Base-by-base conservation (phyloP, 305 asterid genomes). In the Fraxinus sp. region DNA sequence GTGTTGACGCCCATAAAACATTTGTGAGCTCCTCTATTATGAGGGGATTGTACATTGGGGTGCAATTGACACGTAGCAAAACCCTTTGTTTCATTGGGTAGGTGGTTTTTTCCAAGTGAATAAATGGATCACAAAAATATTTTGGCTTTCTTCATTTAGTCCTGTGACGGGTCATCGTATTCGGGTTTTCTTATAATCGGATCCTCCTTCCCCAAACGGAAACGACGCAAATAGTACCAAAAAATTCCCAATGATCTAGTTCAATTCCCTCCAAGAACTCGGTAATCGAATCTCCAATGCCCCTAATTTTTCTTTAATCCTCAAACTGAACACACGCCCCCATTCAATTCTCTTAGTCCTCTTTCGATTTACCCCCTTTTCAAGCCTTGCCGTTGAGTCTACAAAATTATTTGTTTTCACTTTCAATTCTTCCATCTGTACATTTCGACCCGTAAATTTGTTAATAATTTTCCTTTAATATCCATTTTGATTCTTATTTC, bases 171-270 rank as follows among this genome's bases (percentile, higher is more conserved):
- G 41, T 74, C 49, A 9, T 20, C 16, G 37, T 62, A 2, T 28
- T 79, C 82, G 84, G 84, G 73, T 64, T 64, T 64, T 10, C 14
- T 64, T 64, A 11, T 10, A 10, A 24, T 64, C 73, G 73, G 73
- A 78, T 78, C 84, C 80, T 73, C 26, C 85, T 76, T 36, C 75
- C 78, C 13, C 44, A 73, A 81, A 46, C 73, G 74, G 81, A 84
- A 32, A 22, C 73, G n/a, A 39, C 82, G 37, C 73, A 30, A 22
- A 24, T 24, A 41, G 49, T 76, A 7, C 70, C 77, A 59, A 80
- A 22, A 80, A 78, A 5, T 70, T 59, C 85, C 85, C 79, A 82
- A 64, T 72, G 35, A 35, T 36, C 77, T 26, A 20, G 36, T 78
- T 26, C 7, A 33, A 24, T 44, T 41, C 7, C 66, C 78, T 10